Base-by-base conservation (phyloP, 2,329 filamentous ascomycete genomes). In the Pseudocercospora musae region DNA sequence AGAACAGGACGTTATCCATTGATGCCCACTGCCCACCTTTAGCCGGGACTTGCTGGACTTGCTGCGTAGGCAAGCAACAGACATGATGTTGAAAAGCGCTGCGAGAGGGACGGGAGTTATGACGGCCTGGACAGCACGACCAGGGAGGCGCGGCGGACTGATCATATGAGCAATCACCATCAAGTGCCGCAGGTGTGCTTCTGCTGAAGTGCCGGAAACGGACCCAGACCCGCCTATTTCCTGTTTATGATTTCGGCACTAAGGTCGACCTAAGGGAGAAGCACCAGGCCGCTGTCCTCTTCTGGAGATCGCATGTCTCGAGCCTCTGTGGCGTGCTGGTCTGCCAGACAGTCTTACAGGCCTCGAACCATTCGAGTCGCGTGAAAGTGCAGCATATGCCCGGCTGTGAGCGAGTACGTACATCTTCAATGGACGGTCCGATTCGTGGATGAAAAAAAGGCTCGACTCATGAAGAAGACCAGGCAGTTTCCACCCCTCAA, bases 1-100 rank as follows among this genome's bases (percentile, higher is more conserved):
- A 67, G 60, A 69, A 69, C 33, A 69, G 33, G 54, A 69, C 65
- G 53, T 62, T 62, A 29, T 69, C 66, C 63, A 67, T 69, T 20
- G 40, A 42, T 18, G 29, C 23, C 8, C 27, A 15, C 31, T 33
- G 23, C 6, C 23, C 23, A 8, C n/a, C n/a, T 29, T 46, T 40
- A 29, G 55, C 40, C 55, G 13, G 37, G 23, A 46, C 40, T 18
- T 31, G 21, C 49, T 53, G 49, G n/a, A n/a, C n/a, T n/a, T n/a
- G n/a, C n/a, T n/a, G n/a, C n/a, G n/a, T n/a, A n/a, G 23, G 15
- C 10, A 31, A 31, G 49, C 31, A 11, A 31, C 27, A 21, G 23
- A 31, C 21, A 53, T 53, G 25, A 18, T 18, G 6, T 31, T 31
- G 27, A 29, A 23, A 25, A 18, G 31, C n/a, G 11, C 11, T 18